Percentiles rank a stretch among this genome's conserved stretches.
Evolutionary conservation across 2,329 filamentous ascomycete genomes (phyloP).

Genomic region (Aspergillus ruber): DNA sequence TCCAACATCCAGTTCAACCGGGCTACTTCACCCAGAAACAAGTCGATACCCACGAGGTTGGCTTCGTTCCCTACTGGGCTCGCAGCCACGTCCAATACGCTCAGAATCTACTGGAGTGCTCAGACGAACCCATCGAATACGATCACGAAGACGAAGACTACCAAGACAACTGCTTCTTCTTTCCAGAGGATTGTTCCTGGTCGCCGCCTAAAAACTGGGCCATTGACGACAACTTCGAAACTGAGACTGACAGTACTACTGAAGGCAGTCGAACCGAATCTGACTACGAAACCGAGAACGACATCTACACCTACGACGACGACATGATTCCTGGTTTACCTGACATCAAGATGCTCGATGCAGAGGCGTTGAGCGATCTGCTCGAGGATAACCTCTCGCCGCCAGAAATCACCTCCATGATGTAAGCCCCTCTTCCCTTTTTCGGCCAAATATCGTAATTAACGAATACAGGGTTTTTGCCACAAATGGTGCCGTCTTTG

Average conservation of each 20-base stretch:
- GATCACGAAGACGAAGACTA: slow-evolving; percentile 38
- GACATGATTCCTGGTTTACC: slow-evolving; percentile 37
- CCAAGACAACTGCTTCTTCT: slow-evolving; percentile 39
- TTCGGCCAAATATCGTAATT: not conserved
- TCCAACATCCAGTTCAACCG: slow-evolving; percentile 14
- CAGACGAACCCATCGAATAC: slow-evolving; percentile 38
- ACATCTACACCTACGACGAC: slow-evolving; percentile 17
- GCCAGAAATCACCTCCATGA: slow-evolving; percentile 39
- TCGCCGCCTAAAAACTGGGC: slow-evolving; percentile 27
- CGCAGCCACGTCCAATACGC: slow-evolving; percentile 32
- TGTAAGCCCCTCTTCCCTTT: slow-evolving; percentile 20
- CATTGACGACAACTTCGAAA: slow-evolving; percentile 17
- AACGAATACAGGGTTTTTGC: slow-evolving; percentile 33
- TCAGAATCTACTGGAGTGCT: slow-evolving; percentile 34
- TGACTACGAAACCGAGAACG: slow-evolving; percentile 9
- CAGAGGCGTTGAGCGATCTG: slow-evolving; percentile 35
- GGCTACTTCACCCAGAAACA: slow-evolving; percentile 8
- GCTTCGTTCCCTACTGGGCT: slow-evolving; percentile 35
- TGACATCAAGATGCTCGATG: slow-evolving; percentile 39
- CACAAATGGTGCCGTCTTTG: slow-evolving; percentile 40
- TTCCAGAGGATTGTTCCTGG: slow-evolving; percentile 38
- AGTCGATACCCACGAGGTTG: slow-evolving; percentile 9
- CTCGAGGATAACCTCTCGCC: slow-evolving; percentile 38
- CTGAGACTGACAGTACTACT: slow-evolving; percentile 4
- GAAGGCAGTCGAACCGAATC: not conserved